Evolutionary conservation across 352 stramenopile genomes (phyloP).

Genomic region (Salisapilia sapeloensis): DNA sequence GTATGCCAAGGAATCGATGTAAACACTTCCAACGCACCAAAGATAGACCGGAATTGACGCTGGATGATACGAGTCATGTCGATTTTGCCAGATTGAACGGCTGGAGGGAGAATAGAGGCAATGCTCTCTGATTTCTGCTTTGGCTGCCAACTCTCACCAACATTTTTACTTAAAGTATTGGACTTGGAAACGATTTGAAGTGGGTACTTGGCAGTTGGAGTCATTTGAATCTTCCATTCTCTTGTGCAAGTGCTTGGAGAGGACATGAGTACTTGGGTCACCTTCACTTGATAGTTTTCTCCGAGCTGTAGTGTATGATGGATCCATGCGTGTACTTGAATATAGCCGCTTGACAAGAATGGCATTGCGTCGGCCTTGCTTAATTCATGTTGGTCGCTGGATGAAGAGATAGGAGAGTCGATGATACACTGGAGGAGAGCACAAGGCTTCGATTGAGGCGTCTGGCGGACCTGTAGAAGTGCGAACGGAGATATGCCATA

Average conservation of each 20-base stretch:
- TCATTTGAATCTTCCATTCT: background rate
- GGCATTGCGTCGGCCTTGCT: conserved; percentile 2
- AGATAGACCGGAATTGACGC: conserved; percentile 16
- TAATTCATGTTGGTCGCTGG: conserved; percentile 5
- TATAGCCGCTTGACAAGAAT: conserved; percentile 6
- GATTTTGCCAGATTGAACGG: conserved; percentile 15
- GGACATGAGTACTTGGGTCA: conserved; percentile 3
- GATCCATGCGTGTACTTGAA: conserved; percentile 38
- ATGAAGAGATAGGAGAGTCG: too few species aligned
- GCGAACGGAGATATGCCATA: conserved; percentile 2
- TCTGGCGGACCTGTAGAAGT: conserved; percentile 6
- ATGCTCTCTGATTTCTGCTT: conserved; percentile 2
- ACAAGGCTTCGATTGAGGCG: background rate
- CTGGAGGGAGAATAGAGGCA: conserved; percentile 14
- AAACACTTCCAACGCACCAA: background rate
- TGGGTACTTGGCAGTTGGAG: conserved; percentile 13
- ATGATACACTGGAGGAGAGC: conserved; percentile 20
- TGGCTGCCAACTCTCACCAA: background rate
- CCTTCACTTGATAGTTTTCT: conserved; percentile 2
- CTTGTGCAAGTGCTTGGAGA: conserved; percentile 6
- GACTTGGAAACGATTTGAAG: conserved; percentile 2
- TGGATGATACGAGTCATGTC: conserved; percentile 10
- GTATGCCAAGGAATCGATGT: too few species aligned
- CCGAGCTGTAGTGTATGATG: conserved; percentile 10
- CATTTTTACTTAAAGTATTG: background rate